Evolutionary conservation across 2,329 filamentous ascomycete genomes (phyloP), one percentile per base, ranked within the genome.

Genomic region (Penicillium frequentans): DNA sequence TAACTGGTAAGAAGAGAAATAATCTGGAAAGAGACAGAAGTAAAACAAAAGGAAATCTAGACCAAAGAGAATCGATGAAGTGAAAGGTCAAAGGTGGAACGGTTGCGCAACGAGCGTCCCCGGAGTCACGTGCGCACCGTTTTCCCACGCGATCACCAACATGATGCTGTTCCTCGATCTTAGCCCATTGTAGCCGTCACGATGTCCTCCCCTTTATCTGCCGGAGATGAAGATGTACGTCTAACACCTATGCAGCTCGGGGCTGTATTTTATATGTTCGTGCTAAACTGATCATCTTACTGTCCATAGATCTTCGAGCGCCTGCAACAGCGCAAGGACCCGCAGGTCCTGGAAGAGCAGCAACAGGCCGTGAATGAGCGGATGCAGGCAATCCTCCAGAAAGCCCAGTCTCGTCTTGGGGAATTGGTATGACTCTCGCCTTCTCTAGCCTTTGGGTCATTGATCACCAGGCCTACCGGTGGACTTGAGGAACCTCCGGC

Each of bases 361-460:
- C 80, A 87, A 65, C 80, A 83, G 65, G 83, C 84, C 56, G 75
- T 87, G 68, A 84, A 85, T 70, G 82, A 84, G 67, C 80, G 84
- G 50, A 76, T 85, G 23, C 76, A 81, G 63, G 77, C 79, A 26
- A 84, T 86, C 58, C 82, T 86, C 61, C 79, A 84, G 64, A 86
- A 85, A 70, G 83, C 86, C 21, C 86, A 90, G 70, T 74, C 82
- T 64, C 81, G 87, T 54, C 79, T 90, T 54, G 81, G 79, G 37
- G 86, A 90, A 72, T 74, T 91, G 77, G 88, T 90, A 77, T 58
- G 79, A 8, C 5, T 23, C 31, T 49, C 46, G 37, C 52, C 44
- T 58, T 48, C 31, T 14, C 23, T 8, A 35, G 49, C 43, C 27
- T 52, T 54, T 54, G 24, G 16, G 24, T 27, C 44, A 26, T 45